Evolutionary conservation across 805 yeast genomes (phyloP).

Genomic region (Ogataea glucozyma): DNA sequence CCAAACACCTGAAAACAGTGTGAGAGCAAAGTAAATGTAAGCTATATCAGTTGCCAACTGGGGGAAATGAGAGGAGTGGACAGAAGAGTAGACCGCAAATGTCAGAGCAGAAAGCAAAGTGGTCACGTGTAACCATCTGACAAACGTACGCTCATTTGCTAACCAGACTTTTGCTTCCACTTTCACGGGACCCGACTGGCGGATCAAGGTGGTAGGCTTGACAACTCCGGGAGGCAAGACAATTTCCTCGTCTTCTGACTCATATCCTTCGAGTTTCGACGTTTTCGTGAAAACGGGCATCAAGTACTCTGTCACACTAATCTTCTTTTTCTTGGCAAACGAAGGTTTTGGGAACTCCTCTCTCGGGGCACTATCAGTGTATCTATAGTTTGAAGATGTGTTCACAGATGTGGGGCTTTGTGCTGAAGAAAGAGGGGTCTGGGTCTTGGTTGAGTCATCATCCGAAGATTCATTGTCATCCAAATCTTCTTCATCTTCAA

Average conservation of each 20-base stretch:
- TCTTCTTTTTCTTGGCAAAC: conserved; percentile 16
- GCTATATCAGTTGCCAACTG: conserved; percentile 68
- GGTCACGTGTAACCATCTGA: conserved; percentile 91
- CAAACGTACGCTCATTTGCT: conserved; percentile 96
- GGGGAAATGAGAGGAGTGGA: conserved; percentile 64
- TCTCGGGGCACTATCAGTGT: conserved; percentile 5
- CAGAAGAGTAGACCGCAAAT: conserved; percentile 78
- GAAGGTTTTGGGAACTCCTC: conserved; percentile 1
- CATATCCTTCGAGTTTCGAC: conserved; percentile 43
- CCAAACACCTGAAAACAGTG: conserved; percentile 86
- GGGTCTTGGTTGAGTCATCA: conserved; percentile 52
- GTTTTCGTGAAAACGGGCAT: conserved; percentile 36
- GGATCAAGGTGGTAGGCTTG: conserved; percentile 75
- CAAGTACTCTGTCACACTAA: conserved; percentile 24
- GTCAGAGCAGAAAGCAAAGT: conserved; percentile 82
- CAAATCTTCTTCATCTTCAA: conserved; percentile 37
- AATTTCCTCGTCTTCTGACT: conserved; percentile 86
- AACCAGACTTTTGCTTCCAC: conserved; percentile 98
- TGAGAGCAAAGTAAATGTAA: conserved; percentile 74
- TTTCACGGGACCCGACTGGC: conserved; percentile 88
- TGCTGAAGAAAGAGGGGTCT: conserved; percentile 9
- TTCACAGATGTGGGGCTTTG: conserved; percentile 6
- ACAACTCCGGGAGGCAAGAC: conserved; percentile 86
- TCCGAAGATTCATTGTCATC: conserved; percentile 54
- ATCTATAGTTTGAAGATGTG: conserved; percentile 6